These are phyloP conservation scores for Suillus ampliporus DNA, from an alignment of 768 basidiomycete genomes.

Conservation along the genomic window DNA sequence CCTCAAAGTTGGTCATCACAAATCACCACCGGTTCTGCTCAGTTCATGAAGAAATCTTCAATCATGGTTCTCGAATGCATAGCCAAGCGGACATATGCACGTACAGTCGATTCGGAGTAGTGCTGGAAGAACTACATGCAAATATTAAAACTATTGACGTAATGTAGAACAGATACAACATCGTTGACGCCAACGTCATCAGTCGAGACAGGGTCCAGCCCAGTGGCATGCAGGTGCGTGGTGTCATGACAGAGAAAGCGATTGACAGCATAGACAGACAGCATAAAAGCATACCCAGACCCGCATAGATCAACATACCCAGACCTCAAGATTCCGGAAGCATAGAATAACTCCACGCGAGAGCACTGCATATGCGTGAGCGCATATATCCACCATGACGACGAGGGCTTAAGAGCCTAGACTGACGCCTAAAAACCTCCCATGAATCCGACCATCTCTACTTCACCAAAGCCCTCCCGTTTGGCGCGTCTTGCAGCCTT, in stretches of 20 bases:
- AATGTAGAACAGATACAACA: not conserved
- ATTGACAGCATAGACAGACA: not conserved
- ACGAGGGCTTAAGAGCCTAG: not conserved
- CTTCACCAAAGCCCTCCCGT: slow-evolving; percentile 29
- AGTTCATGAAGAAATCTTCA: too few species aligned
- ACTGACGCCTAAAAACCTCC: slow-evolving; percentile 2
- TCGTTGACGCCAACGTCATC: slow-evolving; percentile 2
- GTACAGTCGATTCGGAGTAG: not conserved
- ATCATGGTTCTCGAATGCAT: too few species aligned
- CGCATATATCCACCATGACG: not conserved
- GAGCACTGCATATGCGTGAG: not conserved
- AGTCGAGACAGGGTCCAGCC: slow-evolving; percentile 2
- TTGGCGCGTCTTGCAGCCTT: slow-evolving; percentile 35
- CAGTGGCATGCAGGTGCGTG: slow-evolving; percentile 5
- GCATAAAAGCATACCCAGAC: not conserved
- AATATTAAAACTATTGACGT: slow-evolving; percentile 1
- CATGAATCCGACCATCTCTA: slow-evolving; percentile 40
- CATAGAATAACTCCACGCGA: not conserved
- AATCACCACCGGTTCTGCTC: too few species aligned
- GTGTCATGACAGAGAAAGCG: not conserved
- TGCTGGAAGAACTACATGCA: not conserved
- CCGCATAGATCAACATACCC: not conserved
- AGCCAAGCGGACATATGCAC: not conserved
- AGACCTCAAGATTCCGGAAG: not conserved
- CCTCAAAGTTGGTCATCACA: too few species aligned